Evolutionary conservation across 1,139 yeast genomes (phyloP).

Genomic region (Arxiozyma telluris): DNA sequence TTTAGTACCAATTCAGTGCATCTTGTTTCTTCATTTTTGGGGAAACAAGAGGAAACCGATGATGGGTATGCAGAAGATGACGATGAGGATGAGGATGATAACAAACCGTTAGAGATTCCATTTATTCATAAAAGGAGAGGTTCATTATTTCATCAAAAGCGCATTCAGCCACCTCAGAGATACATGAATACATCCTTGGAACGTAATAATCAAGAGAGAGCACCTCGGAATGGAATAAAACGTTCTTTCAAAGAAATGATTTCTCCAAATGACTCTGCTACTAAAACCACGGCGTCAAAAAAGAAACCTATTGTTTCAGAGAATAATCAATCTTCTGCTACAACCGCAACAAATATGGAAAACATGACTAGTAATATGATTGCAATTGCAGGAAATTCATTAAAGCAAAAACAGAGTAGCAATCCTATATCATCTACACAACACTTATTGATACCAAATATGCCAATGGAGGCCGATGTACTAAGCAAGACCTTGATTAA

Average conservation of each 20-base stretch:
- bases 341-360: neutral
- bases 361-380: neutral
- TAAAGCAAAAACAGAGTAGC: neutral
- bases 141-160: slow-evolving; percentile 11
- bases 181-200: neutral
- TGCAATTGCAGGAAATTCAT: neutral
- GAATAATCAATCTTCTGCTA: neutral
- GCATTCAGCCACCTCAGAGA: slow-evolving; percentile 5
- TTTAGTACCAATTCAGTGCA: neutral
- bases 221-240: neutral
- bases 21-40: neutral
- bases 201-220: neutral
- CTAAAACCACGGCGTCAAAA: neutral
- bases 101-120: slow-evolving; percentile 35
- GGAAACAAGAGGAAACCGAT: slow-evolving; percentile 20
- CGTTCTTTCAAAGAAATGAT: neutral
- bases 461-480: neutral
- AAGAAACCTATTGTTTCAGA: neutral
- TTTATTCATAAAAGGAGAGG: slow-evolving; percentile 16
- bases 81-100: slow-evolving; percentile 24
- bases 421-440: neutral
- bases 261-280: neutral
- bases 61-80: slow-evolving; percentile 32
- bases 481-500: slow-evolving; percentile 3
- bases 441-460: neutral